phyloP scores from a whole-genome alignment of 1,284 basidiomycete genomes.

The Marasmius tenuissimus region DNA sequence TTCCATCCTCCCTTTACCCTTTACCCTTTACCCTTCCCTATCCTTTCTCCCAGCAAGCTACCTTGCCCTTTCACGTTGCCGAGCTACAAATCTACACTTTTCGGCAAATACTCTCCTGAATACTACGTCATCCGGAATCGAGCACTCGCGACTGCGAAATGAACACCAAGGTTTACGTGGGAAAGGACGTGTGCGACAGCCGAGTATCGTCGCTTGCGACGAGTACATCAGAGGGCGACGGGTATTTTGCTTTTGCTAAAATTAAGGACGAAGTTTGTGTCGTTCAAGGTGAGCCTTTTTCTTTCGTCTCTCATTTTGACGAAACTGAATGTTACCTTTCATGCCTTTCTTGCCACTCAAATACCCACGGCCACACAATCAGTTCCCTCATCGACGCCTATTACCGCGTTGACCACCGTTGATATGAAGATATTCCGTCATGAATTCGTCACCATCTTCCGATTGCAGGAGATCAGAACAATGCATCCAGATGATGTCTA shows the following conservation, averaged over 20 bases:
- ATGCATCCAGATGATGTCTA: slow-evolving; percentile 53
- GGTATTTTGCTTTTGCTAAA: slow-evolving; percentile 49
- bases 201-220: background rate
- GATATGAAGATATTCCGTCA: slow-evolving; percentile 55
- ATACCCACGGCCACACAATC: background rate
- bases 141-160: background rate
- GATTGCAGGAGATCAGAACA: slow-evolving; percentile 43
- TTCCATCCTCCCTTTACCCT: background rate
- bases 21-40: background rate
- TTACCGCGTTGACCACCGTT: slow-evolving; percentile 37
- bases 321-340: background rate
- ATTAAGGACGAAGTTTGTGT: slow-evolving; percentile 45
- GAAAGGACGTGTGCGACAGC: background rate
- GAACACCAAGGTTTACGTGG: background rate
- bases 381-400: slow-evolving; percentile 13
- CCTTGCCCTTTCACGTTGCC: background rate
- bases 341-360: background rate
- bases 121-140: background rate
- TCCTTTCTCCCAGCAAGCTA: too few relatives aligned
- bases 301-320: too few relatives aligned
- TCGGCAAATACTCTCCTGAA: background rate
- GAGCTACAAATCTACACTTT: background rate
- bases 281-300: slow-evolving; percentile 41
- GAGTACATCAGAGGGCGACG: slow-evolving; percentile 21
- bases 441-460: slow-evolving; percentile 61